These are phyloP conservation scores for Skeletonema menzelii DNA, from an alignment of 108 stramenopile species.

Conservation along the genomic window DNA sequence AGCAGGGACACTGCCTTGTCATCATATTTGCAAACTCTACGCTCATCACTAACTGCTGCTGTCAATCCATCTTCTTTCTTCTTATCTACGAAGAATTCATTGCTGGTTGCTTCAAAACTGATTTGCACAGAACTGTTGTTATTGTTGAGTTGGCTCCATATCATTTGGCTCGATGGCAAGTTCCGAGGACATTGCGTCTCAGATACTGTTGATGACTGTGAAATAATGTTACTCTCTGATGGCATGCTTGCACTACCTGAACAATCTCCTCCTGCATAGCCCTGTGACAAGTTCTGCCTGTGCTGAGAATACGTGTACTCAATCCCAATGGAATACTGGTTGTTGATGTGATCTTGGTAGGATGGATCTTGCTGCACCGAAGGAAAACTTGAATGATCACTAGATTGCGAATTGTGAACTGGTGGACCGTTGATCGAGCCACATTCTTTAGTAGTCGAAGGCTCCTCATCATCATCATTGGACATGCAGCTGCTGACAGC, in stretches of 20 bases:
- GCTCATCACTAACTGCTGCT: not conserved
- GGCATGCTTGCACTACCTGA: not conserved
- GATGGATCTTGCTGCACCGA: not conserved
- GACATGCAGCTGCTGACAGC: not conserved
- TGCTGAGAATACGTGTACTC: not conserved
- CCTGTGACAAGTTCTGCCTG: not conserved
- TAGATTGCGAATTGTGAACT: not conserved
- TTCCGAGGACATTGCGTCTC: slow-evolving; percentile 29
- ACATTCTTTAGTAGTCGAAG: not conserved
- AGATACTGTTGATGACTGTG: not conserved
- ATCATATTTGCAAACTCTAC: not conserved
- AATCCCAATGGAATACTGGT: not conserved
- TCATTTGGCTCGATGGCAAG: slow-evolving; percentile 28
- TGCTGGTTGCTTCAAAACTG: not conserved
- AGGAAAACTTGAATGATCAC: not conserved
- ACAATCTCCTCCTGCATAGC: not conserved
- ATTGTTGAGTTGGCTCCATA: slow-evolving; percentile 21
- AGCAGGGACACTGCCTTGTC: not conserved
- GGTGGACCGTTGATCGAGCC: not conserved
- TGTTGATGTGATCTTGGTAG: not conserved
- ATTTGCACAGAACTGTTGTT: not conserved
- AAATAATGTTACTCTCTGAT: not conserved
- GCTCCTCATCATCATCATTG: not conserved
- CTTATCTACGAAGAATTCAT: not conserved
- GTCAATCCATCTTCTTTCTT: not conserved